Conservation (phyloP, 148 eudicot species). For the Cornus suecica region DNA sequence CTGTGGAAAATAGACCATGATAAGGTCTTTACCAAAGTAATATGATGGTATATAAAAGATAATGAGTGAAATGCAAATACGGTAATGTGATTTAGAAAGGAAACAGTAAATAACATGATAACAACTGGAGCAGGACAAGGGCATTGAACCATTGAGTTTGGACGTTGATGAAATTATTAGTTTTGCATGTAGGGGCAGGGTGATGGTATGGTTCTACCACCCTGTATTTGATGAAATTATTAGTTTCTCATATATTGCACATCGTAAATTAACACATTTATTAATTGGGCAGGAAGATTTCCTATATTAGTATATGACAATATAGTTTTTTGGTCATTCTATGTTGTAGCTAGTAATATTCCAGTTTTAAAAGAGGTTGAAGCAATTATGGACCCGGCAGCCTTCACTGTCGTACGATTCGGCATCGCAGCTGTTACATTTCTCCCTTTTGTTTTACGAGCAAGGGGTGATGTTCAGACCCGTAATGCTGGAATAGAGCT, state of each 20-base stretch:
- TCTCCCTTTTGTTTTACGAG: conserved; percentile 51
- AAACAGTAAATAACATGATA: background rate
- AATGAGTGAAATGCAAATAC: background rate
- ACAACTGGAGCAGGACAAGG: background rate
- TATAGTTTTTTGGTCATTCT: background rate
- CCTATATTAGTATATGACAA: background rate
- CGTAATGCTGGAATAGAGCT: conserved; percentile 60
- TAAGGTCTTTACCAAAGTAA: background rate
- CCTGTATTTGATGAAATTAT: background rate
- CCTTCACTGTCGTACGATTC: conserved; percentile 61
- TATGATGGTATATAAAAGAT: background rate
- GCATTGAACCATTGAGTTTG: background rate
- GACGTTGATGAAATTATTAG: background rate
- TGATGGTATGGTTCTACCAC: too few relatives aligned
- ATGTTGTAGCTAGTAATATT: conserved; percentile 57
- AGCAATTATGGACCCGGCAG: conserved; percentile 54
- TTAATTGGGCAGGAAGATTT: background rate
- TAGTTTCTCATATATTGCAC: background rate
- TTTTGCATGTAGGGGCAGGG: background rate
- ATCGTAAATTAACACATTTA: background rate
- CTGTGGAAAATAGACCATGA: background rate
- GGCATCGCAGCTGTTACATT: conserved; percentile 51
- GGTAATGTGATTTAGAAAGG: background rate
- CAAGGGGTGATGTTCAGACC: conserved; percentile 43
- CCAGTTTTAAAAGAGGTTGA: conserved; percentile 72